Evolutionary conservation across 2,329 filamentous ascomycete genomes (phyloP).

Genomic region (Plenodomus biglobosus): DNA sequence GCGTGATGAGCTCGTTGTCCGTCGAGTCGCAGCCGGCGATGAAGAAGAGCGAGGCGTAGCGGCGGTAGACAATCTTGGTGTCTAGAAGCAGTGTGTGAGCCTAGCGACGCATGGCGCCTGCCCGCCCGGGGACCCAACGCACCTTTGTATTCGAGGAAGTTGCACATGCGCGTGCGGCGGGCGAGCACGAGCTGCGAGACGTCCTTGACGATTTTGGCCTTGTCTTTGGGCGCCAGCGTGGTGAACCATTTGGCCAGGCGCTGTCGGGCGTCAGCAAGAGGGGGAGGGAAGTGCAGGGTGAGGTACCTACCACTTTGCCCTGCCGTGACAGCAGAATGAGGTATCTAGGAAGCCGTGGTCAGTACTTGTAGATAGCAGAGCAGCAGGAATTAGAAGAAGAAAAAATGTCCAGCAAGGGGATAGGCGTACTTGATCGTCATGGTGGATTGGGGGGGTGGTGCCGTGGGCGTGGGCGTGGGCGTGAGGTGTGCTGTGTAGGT

Average conservation of each 20-base stretch:
- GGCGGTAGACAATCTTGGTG: constrained; percentile 97
- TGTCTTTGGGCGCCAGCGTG: constrained; percentile 94
- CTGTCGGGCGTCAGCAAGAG: constrained; percentile 55
- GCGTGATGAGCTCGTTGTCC: constrained; percentile 96
- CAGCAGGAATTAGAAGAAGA: too few species aligned
- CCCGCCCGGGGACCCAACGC: constrained; percentile 19
- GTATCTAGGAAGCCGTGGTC: constrained; percentile 63
- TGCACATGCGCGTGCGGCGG: constrained; percentile 97
- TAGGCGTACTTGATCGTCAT: constrained; percentile 63
- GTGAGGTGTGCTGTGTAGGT: constrained; percentile 13
- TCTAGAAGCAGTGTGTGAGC: constrained; percentile 58
- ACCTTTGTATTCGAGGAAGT: constrained; percentile 99
- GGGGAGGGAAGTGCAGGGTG: constrained; percentile 22
- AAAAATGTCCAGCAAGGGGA: too few species aligned
- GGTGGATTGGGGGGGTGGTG: constrained; percentile 11
- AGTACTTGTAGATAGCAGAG: background rate
- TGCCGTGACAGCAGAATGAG: constrained; percentile 95
- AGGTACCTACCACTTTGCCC: constrained; percentile 89
- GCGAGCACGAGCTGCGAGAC: constrained; percentile 96
- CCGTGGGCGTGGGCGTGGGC: background rate
- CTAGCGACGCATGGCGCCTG: constrained; percentile 15
- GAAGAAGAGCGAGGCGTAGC: constrained; percentile 98
- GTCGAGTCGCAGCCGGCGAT: constrained; percentile 96
- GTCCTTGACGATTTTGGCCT: constrained; percentile 99
- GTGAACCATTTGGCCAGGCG: constrained; percentile 99